A percentile compares a stretch with the other conserved stretches of the same genome.
Conservation (phyloP, 2,329 filamentous ascomycete genomes). For the Cyphellophora europaea region DNA sequence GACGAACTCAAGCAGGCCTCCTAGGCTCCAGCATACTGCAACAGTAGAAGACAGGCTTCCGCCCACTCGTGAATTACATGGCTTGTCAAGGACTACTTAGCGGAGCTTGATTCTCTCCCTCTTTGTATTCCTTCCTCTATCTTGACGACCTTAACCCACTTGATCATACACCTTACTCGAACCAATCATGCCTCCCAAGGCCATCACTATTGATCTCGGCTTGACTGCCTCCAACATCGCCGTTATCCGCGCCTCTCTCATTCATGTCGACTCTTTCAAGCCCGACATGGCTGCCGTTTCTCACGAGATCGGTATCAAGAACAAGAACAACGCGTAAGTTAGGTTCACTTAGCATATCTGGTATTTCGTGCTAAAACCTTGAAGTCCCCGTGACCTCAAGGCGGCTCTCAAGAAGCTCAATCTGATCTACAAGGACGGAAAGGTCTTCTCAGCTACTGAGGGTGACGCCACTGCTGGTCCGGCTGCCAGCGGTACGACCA, state of each 20-base stretch:
- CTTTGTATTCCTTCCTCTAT: no score
- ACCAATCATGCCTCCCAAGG: neutral
- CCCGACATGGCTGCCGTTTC: neutral
- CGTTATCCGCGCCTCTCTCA: neutral
- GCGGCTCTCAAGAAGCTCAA: neutral
- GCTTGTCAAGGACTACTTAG: no score
- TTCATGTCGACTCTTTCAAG: neutral
- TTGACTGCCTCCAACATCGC: neutral
- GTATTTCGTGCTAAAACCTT: neutral
- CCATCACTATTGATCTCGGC: neutral
- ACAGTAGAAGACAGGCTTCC: no score
- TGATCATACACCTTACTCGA: no score
- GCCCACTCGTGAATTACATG: no score
- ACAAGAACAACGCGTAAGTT: neutral
- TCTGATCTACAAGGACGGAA: neutral
- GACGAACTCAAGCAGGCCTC: no score
- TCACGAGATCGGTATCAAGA: neutral
- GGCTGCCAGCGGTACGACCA: neutral
- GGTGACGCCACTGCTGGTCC: no score
- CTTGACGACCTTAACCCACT: no score
- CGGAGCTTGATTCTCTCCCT: no score
- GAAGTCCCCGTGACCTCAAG: neutral
- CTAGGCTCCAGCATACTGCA: no score
- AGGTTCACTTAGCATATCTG: neutral
- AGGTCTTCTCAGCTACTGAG: no score